These are phyloP conservation scores for Quercus robur DNA, from an alignment of 306 rosid species.

Conservation along the genomic window DNA sequence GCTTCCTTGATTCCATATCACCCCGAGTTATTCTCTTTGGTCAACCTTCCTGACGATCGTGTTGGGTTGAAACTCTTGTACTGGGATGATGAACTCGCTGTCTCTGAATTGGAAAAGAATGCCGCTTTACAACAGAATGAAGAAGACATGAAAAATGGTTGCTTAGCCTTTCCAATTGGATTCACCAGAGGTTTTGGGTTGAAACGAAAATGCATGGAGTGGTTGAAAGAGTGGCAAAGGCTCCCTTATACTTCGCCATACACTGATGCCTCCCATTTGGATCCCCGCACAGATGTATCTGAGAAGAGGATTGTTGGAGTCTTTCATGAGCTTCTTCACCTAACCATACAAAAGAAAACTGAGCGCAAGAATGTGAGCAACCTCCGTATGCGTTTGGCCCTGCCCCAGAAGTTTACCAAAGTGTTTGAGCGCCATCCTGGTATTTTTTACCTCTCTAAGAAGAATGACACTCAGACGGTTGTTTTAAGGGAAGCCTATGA, in stretches of 20 bases:
- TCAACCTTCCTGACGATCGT: constrained; percentile 59
- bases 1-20: constrained; percentile 47
- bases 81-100: constrained; percentile 68
- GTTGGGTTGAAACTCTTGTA: constrained; percentile 63
- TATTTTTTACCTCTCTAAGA: constrained; percentile 76
- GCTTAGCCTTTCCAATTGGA: constrained; percentile 71
- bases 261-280: constrained; percentile 59
- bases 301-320: constrained; percentile 96
- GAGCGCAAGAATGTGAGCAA: constrained; percentile 89
- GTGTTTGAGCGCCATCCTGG: constrained; percentile 96
- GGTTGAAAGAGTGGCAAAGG: constrained; percentile 88
- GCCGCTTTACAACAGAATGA: constrained; percentile 47
- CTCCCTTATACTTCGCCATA: constrained; percentile 90
- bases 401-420: constrained; percentile 88
- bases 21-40: constrained; percentile 49
- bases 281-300: constrained; percentile 77
- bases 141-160: constrained; percentile 49
- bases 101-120: constrained; percentile 67
- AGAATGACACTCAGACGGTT: constrained; percentile 70
- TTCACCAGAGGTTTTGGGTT: constrained; percentile 88
- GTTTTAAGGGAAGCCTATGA: constrained; percentile 76
- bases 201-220: constrained; percentile 78
- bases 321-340: constrained; percentile 88
- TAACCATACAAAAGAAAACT: constrained; percentile 69
- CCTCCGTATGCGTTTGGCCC: constrained; percentile 61